Conservation (phyloP, 148 eudicot species). For the Amaranthus cruentus region DNA sequence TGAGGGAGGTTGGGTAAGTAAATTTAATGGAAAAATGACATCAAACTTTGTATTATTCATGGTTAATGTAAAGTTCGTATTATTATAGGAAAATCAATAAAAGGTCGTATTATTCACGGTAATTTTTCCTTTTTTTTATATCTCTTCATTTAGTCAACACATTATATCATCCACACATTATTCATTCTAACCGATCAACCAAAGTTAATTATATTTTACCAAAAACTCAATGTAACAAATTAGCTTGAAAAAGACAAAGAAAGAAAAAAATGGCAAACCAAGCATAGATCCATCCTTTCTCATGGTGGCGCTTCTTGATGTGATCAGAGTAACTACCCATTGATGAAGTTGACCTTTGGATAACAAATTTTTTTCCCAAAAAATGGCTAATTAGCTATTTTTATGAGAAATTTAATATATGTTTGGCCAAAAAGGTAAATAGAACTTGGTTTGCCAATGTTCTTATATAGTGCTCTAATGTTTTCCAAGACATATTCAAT, state of each 20-base stretch:
- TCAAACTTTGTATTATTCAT: too few relatives aligned
- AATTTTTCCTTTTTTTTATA: too few relatives aligned
- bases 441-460: background rate
- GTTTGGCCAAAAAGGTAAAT: constrained; percentile 17
- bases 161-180: too few relatives aligned
- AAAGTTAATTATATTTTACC: too few relatives aligned
- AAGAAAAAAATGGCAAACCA: constrained; percentile 31
- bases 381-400: background rate
- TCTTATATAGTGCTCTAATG: constrained; percentile 11
- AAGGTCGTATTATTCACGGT: too few relatives aligned
- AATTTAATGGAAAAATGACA: too few relatives aligned
- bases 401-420: background rate
- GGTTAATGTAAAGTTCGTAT: too few relatives aligned
- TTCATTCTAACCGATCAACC: too few relatives aligned
- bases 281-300: constrained; percentile 57
- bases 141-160: too few relatives aligned
- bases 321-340: constrained; percentile 37
- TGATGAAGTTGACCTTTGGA: constrained; percentile 7
- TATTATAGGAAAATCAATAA: too few relatives aligned
- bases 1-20: too few relatives aligned
- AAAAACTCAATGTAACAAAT: too few relatives aligned
- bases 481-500: background rate
- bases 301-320: constrained; percentile 36
- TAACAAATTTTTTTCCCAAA: constrained; percentile 2
- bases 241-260: background rate